These are phyloP conservation scores for Colletotrichum acutatum DNA, from an alignment of 2,329 filamentous ascomycete genomes.

Conservation along the genomic window DNA sequence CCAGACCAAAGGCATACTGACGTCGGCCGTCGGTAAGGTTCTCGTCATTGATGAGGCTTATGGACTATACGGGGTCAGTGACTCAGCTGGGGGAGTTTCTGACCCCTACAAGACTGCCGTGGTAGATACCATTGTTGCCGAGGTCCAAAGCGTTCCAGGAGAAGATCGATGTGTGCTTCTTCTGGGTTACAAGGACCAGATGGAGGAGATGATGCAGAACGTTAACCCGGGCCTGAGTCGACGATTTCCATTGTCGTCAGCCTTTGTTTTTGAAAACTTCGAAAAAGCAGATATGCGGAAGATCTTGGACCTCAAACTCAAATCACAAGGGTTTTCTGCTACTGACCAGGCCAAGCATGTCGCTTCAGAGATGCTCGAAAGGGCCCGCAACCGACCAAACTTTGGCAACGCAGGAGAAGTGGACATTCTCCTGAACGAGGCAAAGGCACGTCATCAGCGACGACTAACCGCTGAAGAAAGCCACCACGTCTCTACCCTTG, in stretches of 20 bases:
- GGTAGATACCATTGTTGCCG: constrained; percentile 79
- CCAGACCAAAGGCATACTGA: constrained; percentile 78
- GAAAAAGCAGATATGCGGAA: constrained; percentile 63
- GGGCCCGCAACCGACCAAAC: constrained; percentile 70
- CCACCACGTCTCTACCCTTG: constrained; percentile 39
- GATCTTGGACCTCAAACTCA: constrained; percentile 74
- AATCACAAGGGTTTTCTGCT: constrained; percentile 61
- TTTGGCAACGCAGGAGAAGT: constrained; percentile 82
- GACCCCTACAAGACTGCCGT: constrained; percentile 70
- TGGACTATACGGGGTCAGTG: constrained; percentile 62
- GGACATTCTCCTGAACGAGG: constrained; percentile 65
- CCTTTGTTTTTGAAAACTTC: constrained; percentile 78
- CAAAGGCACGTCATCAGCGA: constrained; percentile 51
- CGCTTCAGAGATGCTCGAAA: constrained; percentile 68
- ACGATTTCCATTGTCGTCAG: constrained; percentile 71
- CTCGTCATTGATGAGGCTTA: constrained; percentile 87
- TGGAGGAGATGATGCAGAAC: constrained; percentile 79
- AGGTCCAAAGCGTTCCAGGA: constrained; percentile 75
- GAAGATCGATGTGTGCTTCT: constrained; percentile 80
- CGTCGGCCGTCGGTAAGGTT: constrained; percentile 75
- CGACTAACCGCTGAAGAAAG: constrained; percentile 18
- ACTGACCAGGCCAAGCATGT: constrained; percentile 63
- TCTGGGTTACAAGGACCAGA: constrained; percentile 75
- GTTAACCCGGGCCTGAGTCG: constrained; percentile 76
- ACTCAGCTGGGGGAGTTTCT: constrained; percentile 29